Evolutionary conservation across 2,329 filamentous ascomycete genomes (phyloP).

Genomic region (Helotiales sp.): DNA sequence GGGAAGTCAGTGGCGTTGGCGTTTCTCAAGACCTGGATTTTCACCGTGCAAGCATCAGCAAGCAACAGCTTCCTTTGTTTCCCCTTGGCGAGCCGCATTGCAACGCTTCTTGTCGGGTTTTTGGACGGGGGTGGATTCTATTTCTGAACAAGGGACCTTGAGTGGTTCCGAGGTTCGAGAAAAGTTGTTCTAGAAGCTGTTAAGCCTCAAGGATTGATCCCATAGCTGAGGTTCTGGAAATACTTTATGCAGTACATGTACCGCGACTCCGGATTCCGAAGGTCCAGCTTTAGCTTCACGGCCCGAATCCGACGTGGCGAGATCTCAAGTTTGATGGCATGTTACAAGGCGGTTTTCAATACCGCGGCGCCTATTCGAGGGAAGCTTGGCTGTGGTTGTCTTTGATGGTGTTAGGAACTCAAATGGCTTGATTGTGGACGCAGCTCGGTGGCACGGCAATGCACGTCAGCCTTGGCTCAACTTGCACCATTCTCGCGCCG

Average conservation of each 20-base stretch:
- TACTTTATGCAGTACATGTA: background rate
- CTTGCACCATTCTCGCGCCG: background rate
- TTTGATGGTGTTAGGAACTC: background rate
- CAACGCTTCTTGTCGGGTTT: too few species aligned
- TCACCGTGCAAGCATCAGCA: too few species aligned
- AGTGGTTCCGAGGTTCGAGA: background rate
- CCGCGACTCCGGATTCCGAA: background rate
- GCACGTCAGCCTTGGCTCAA: background rate
- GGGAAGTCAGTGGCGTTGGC: background rate
- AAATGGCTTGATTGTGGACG: background rate
- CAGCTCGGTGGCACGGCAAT: background rate
- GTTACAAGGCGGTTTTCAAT: background rate
- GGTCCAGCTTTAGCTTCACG: background rate
- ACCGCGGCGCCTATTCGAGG: too few species aligned
- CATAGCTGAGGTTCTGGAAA: background rate
- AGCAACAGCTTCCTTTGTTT: too few species aligned
- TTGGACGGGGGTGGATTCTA: background rate
- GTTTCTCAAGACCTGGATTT: background rate
- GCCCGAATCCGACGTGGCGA: background rate
- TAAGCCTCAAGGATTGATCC: background rate
- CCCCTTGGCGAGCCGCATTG: too few species aligned
- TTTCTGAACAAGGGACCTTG: background rate
- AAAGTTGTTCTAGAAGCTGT: background rate
- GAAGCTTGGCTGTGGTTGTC: background rate
- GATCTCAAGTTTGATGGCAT: background rate